A percentile compares a stretch with the other conserved stretches of the same genome.
Evolutionary conservation across 768 basidiomycete species (phyloP).

Genomic region (Panus rudis): DNA sequence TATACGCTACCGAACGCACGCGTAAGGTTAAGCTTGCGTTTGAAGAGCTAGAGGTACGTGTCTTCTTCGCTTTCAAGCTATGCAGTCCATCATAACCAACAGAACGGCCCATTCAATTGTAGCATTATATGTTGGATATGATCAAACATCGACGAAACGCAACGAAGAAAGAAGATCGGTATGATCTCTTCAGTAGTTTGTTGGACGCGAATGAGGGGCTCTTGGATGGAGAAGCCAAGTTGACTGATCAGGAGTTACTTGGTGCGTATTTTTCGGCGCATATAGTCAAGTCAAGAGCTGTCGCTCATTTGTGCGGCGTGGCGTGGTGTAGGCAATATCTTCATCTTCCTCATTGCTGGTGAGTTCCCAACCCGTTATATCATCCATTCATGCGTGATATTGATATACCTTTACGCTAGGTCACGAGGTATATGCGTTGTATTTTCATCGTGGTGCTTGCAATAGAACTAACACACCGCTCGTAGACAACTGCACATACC

Average conservation of each 20-base stretch:
- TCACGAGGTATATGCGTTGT: slow-evolving; percentile 41
- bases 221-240: slow-evolving; percentile 18
- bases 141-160: slow-evolving; percentile 34
- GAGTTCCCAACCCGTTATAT: background rate
- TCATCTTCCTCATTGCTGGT: slow-evolving; percentile 47
- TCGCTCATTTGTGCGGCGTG: background rate
- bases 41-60: slow-evolving; percentile 23
- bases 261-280: slow-evolving; percentile 15
- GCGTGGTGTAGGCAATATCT: slow-evolving; percentile 31
- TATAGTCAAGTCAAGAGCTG: background rate
- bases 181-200: slow-evolving; percentile 48
- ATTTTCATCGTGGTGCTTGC: background rate
- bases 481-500: slow-evolving; percentile 29
- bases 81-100: too few relatives aligned
- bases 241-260: slow-evolving; percentile 38
- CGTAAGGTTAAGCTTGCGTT: slow-evolving; percentile 17
- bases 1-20: slow-evolving; percentile 16
- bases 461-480: background rate
- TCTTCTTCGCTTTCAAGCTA: background rate
- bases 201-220: slow-evolving; percentile 40
- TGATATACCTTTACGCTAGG: slow-evolving; percentile 3
- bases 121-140: slow-evolving; percentile 50
- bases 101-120: background rate
- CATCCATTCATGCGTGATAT: background rate
- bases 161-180: slow-evolving; percentile 31